Evolutionary conservation across 192 early-diverging fungal genomes (phyloP), one percentile per base, ranked within the genome.

Genomic region (Rhizophagus sp.): DNA sequence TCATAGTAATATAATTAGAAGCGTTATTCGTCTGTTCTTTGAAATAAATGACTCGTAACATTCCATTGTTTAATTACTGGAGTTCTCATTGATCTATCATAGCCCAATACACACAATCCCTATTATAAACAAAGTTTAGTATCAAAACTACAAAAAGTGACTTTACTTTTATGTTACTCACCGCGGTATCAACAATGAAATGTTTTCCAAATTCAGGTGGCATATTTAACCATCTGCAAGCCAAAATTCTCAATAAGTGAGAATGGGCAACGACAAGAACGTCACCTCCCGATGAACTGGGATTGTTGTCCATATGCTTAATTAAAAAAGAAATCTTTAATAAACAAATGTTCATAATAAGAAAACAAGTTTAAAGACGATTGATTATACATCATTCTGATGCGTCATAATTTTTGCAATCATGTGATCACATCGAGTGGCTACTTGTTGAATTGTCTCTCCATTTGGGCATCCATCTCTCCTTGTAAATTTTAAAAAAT

Each of bases 161-260:
- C 1, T 30, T 36, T 36, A 36, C 15, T 22, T 36, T 27, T 36
- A 11, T 30, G 3, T 33, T 15, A 61, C 73, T 49, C 33, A 75
- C 73, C 27, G 86, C 83, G 13, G 86, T 87, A 70, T 87, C 86
- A 17, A 87, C 44, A n/a, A 85, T 80, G 67, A 82, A 69, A 66
- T 85, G 80, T 63, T 67, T 82, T 62, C 84, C 86, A 34, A 79
- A 30, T 27, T 80, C 11, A 3, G 82, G 80, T 30, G 80, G 39
- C 61, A 83, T 61, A 69, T 77, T 83, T 0, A 87, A 49, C 86
- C 86, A 87, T 41, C 83, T 39, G 0, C 82, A 79, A 2, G 80
- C 83, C 69, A 87, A 79, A 22, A 87, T 82, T 39, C 86, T 44
- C 24, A 87, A 52, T 44, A 85, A 83, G 71, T 87, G 86, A 13